phyloP scores from a whole-genome alignment of 179 eudicot genomes.

The Spinacia oleracea region DNA sequence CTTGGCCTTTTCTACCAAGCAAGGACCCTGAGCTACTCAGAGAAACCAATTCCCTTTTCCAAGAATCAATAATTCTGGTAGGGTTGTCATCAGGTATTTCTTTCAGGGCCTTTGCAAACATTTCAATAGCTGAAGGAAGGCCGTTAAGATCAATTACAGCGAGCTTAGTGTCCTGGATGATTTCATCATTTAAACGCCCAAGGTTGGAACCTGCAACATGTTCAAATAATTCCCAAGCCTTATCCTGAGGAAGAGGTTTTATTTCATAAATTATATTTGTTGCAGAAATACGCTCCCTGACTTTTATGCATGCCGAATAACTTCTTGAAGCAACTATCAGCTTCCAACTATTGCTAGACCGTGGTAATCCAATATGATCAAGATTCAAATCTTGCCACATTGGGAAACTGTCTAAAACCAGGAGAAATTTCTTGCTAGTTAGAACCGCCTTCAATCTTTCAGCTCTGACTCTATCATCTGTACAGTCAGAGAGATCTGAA shows the following conservation, averaged over 20 bases:
- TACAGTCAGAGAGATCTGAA: conserved; percentile 30
- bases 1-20: conserved; percentile 22
- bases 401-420: conserved; percentile 42
- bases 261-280: conserved; percentile 30
- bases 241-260: conserved; percentile 32
- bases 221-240: conserved; percentile 44
- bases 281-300: conserved; percentile 3
- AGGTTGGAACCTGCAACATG: conserved; percentile 29
- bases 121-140: conserved; percentile 24
- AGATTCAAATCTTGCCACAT: conserved; percentile 42
- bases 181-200: conserved; percentile 13
- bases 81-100: conserved; percentile 35
- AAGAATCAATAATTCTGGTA: conserved; percentile 10
- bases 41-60: conserved; percentile 22
- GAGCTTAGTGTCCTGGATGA: conserved; percentile 13
- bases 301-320: conserved; percentile 29
- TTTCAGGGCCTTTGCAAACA: conserved; percentile 23
- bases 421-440: conserved; percentile 29
- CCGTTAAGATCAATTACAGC: conserved; percentile 23
- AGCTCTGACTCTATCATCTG: conserved; percentile 33
- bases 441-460: conserved; percentile 26
- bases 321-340: conserved; percentile 38
- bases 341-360: conserved; percentile 34
- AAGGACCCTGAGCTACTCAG: conserved; percentile 17
- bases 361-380: conserved; percentile 51